Percentiles rank a stretch among this genome's conserved stretches.
Conservation (phyloP, 1,139 yeast species). For the Sugiyamaella pinicola region DNA sequence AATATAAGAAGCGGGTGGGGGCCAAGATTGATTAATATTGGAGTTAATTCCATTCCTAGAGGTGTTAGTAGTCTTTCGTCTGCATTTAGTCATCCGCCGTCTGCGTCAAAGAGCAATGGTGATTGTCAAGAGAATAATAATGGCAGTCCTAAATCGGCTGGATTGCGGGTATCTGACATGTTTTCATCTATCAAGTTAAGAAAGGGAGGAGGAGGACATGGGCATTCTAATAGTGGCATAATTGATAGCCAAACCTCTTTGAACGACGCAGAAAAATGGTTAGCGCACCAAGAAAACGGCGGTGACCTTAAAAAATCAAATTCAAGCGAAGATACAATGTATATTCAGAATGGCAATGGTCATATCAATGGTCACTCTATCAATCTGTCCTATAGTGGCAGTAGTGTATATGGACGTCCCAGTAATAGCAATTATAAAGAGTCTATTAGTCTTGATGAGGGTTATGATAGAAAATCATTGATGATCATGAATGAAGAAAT, state of each 20-base stretch:
- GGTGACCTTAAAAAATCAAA: neutral
- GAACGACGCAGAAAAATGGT: neutral
- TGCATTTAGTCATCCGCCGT: neutral
- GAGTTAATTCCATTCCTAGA: constrained; percentile 12
- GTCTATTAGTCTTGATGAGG: constrained; percentile 14
- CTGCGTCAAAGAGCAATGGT: constrained; percentile 1
- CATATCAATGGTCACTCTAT: neutral
- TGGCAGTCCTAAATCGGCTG: constrained; percentile 10
- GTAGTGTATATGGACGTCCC: constrained; percentile 9
- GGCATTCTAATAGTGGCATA: neutral
- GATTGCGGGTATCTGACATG: constrained; percentile 7
- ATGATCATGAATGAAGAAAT: neutral
- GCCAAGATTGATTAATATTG: constrained; percentile 11
- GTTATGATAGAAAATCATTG: neutral
- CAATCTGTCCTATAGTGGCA: constrained; percentile 6
- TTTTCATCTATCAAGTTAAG: constrained; percentile 2
- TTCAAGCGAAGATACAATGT: constrained; percentile 7
- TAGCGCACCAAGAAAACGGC: neutral
- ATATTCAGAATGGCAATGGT: neutral
- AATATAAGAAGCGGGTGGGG: constrained; percentile 13
- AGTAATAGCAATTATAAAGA: constrained; percentile 12
- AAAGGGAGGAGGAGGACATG: constrained; percentile 1
- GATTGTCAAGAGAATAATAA: neutral
- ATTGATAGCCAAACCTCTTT: neutral
- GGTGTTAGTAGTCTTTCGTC: constrained; percentile 11